Percentiles rank a stretch among this genome's conserved stretches.
Evolutionary conservation across 2,329 filamentous ascomycete species (phyloP).

Genomic region (Stromatinia cepivora): DNA sequence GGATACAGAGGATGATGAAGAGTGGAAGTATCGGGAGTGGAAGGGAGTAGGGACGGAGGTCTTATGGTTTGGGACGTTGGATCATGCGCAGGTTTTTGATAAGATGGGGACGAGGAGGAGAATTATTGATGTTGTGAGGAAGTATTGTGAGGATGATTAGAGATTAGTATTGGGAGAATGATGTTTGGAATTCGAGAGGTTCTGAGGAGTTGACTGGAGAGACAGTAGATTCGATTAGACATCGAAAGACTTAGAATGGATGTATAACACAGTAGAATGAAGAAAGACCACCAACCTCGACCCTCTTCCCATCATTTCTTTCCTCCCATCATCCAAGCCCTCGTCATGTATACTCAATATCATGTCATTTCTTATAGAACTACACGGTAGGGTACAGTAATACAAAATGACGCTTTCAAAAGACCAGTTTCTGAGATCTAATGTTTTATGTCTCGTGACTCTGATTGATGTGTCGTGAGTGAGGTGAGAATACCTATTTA

Average conservation of each 20-base stretch:
- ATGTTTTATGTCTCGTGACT: no score
- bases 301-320: no score
- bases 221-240: background rate
- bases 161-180: background rate
- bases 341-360: no score
- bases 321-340: no score
- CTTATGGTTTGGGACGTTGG: conserved; percentile 55
- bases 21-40: conserved; percentile 40
- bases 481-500: no score
- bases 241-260: background rate
- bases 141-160: conserved; percentile 32
- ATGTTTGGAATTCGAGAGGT: background rate
- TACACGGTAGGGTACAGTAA: no score
- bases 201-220: background rate
- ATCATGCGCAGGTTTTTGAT: conserved; percentile 58
- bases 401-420: no score
- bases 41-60: conserved; percentile 46
- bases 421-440: no score
- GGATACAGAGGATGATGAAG: conserved; percentile 32
- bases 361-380: no score
- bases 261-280: background rate
- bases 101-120: conserved; percentile 38
- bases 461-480: no score
- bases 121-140: conserved; percentile 40
- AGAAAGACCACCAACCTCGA: no score